These are phyloP conservation scores for Sonneratia alba DNA, from an alignment of 345 rosid genomes.

Conservation along the genomic window DNA sequence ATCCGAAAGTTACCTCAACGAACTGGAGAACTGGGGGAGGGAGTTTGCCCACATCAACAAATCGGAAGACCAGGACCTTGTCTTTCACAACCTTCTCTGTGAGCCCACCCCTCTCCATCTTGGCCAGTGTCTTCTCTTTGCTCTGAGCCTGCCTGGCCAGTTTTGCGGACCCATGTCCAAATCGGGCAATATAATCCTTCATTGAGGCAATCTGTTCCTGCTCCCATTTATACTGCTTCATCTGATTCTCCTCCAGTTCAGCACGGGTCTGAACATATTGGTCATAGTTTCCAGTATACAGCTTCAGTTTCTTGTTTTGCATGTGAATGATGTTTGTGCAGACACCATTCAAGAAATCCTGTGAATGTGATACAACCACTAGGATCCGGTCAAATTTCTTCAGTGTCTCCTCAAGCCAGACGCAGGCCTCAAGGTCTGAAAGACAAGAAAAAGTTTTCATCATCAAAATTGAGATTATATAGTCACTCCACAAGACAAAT, in stretches of 20 bases:
- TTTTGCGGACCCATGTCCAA: slow-evolving; percentile 98
- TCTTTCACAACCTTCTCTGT: slow-evolving; percentile 75
- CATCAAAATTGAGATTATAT: background rate
- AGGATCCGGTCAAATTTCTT: slow-evolving; percentile 89
- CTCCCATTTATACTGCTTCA: slow-evolving; percentile 99
- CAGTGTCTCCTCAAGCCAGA: slow-evolving; percentile 92
- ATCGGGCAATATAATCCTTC: slow-evolving; percentile 99
- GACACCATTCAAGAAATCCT: slow-evolving; percentile 93
- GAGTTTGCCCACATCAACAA: slow-evolving; percentile 90
- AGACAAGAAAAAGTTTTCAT: background rate
- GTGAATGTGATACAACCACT: slow-evolving; percentile 93
- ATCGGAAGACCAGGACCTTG: slow-evolving; percentile 74
- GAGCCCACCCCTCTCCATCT: slow-evolving; percentile 99
- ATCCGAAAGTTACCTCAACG: slow-evolving; percentile 89
- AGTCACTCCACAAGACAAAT: background rate
- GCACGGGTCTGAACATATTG: slow-evolving; percentile 95
- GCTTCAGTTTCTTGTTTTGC: slow-evolving; percentile 78
- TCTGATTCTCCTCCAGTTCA: slow-evolving; percentile 94
- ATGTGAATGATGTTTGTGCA: slow-evolving; percentile 97
- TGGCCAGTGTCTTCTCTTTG: slow-evolving; percentile 95
- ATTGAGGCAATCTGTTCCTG: slow-evolving; percentile 94
- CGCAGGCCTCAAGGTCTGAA: slow-evolving; percentile 97
- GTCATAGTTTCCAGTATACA: slow-evolving; percentile 84
- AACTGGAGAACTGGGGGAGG: slow-evolving; percentile 99
- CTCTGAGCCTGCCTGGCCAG: slow-evolving; percentile 99